A percentile compares a stretch with the other conserved stretches of the same genome.
These are phyloP conservation scores for Suillus paluster DNA, from an alignment of 768 basidiomycete species.

Conservation along the genomic window DNA sequence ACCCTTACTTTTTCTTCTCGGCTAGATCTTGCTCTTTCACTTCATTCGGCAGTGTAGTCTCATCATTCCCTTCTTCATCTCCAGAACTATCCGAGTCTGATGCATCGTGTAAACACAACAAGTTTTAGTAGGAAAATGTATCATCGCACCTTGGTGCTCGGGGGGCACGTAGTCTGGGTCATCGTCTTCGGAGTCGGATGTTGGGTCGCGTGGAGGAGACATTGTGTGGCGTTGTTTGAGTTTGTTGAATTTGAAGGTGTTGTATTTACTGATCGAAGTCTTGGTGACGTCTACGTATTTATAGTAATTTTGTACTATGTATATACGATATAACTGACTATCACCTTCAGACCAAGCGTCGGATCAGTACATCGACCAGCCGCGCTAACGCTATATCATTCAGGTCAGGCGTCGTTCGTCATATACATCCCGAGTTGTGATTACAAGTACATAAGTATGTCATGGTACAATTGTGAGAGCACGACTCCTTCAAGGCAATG, in stretches of 20 bases:
- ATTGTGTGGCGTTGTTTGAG: constrained; percentile 30
- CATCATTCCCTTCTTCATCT: constrained; percentile 42
- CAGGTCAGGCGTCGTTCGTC: no score
- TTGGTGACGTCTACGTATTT: no score
- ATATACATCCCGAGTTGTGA: no score
- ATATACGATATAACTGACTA: no score
- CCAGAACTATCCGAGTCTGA: constrained; percentile 45
- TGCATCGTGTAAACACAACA: constrained; percentile 7
- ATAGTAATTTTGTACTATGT: no score
- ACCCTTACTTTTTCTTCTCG: constrained; percentile 50
- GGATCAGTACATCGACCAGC: no score
- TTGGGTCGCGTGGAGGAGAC: constrained; percentile 20
- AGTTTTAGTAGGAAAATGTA: neutral
- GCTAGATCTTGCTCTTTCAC: constrained; percentile 39
- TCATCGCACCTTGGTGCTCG: constrained; percentile 40
- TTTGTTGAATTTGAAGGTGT: constrained; percentile 30
- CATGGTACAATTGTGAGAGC: no score
- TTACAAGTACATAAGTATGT: no score
- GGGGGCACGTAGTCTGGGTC: constrained; percentile 67
- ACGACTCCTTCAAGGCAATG: no score
- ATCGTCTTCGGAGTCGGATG: constrained; percentile 70
- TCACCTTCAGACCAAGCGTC: no score
- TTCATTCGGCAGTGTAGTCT: constrained; percentile 31
- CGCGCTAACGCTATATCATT: no score
- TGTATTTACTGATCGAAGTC: no score